phyloP scores from a whole-genome alignment of 768 basidiomycete genomes.

The Russula vinacea region DNA sequence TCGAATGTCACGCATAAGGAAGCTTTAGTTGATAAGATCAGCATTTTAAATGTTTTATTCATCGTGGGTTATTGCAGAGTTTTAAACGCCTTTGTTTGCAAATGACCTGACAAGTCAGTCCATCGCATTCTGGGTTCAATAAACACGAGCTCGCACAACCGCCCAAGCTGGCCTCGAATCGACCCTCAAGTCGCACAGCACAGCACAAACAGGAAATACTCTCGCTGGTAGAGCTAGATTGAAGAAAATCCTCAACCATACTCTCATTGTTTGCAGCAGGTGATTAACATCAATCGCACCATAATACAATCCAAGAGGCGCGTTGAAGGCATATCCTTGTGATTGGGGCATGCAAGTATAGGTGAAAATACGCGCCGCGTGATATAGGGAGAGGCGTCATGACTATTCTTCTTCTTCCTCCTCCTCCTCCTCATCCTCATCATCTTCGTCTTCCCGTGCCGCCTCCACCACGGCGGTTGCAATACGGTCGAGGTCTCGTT shows the following conservation, averaged over 20 bases:
- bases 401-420: slow-evolving; percentile 46
- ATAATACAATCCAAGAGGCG: background rate
- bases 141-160: background rate
- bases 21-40: background rate
- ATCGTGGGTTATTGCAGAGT: background rate
- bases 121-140: background rate
- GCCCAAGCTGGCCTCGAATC: background rate
- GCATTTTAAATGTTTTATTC: background rate
- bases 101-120: background rate
- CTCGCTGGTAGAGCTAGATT: background rate
- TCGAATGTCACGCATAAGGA: background rate
- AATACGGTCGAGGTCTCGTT: slow-evolving; percentile 92
- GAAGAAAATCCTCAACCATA: background rate
- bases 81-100: background rate
- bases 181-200: background rate
- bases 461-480: slow-evolving; percentile 86
- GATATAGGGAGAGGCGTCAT: slow-evolving; percentile 1
- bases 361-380: slow-evolving; percentile 16
- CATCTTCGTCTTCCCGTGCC: slow-evolving; percentile 69
- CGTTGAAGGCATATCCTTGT: slow-evolving; percentile 13
- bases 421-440: slow-evolving; percentile 61
- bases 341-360: slow-evolving; percentile 23
- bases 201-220: background rate
- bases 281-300: background rate
- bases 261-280: background rate